These are phyloP conservation scores for Colletotrichum sp. DNA, from an alignment of 2,329 filamentous ascomycete species.

Conservation along the genomic window DNA sequence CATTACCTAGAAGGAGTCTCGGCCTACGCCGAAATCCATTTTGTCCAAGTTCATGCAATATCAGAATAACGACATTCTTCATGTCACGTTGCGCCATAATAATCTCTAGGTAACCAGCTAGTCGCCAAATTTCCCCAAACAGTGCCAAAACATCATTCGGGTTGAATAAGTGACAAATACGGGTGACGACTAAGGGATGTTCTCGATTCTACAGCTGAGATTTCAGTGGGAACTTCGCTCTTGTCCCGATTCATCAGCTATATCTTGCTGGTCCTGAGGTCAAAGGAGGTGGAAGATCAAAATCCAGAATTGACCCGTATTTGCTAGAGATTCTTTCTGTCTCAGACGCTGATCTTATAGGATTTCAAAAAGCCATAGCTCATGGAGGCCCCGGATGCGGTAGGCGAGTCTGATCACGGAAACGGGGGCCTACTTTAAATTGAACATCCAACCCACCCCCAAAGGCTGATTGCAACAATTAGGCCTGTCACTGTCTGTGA, in stretches of 20 bases:
- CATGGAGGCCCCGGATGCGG: neutral
- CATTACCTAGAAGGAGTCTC: neutral
- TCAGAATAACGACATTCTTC: too few relatives aligned
- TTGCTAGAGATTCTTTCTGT: neutral
- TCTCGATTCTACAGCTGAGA: accelerated
- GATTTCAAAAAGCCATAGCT: neutral
- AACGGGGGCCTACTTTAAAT: neutral
- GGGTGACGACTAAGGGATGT: accelerated
- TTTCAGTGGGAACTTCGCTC: neutral
- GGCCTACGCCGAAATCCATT: accelerated
- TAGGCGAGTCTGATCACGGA: neutral
- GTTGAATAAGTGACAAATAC: neutral
- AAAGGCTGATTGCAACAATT: neutral
- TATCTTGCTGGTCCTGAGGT: neutral
- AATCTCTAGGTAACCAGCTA: accelerated
- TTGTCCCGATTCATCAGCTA: neutral
- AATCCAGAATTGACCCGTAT: too few relatives aligned
- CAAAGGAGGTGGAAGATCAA: neutral
- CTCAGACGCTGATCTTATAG: accelerated
- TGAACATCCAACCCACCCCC: neutral
- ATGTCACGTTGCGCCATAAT: too few relatives aligned
- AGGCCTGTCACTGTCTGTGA: too few relatives aligned
- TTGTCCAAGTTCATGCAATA: too few relatives aligned
- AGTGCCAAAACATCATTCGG: accelerated
- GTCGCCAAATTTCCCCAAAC: accelerated